A percentile compares a stretch with the other conserved stretches of the same genome.
phyloP scores from a whole-genome alignment of 805 yeast genomes.

The Monosporozyma servazzii region DNA sequence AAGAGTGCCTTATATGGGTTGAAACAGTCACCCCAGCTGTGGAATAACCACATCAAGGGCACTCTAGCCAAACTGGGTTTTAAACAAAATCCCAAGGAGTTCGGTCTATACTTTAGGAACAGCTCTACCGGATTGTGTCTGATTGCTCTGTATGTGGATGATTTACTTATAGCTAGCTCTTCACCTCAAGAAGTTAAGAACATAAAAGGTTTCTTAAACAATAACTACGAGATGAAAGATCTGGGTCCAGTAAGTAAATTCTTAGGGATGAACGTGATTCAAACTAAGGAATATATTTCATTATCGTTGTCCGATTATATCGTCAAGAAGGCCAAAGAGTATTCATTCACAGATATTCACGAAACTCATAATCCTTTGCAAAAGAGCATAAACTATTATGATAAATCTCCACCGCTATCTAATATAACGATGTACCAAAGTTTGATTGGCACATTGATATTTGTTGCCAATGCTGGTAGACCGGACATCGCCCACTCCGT shows the following conservation, averaged over 20 bases:
- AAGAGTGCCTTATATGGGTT: slow-evolving; percentile 10
- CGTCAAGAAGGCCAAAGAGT: not conserved
- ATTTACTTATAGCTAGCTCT: too few relatives aligned
- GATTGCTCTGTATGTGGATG: too few relatives aligned
- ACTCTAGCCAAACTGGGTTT: too few relatives aligned
- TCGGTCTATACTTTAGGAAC: too few relatives aligned
- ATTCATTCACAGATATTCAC: not conserved
- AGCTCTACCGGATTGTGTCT: too few relatives aligned
- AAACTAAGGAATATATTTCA: not conserved
- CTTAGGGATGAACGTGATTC: slow-evolving; percentile 6
- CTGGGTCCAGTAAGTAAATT: slow-evolving; percentile 4
- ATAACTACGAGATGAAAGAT: slow-evolving; percentile 3
- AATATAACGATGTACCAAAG: slow-evolving; percentile 3
- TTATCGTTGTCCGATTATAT: slow-evolving; percentile 2
- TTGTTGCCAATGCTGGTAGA: slow-evolving; percentile 8
- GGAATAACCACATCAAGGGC: too few relatives aligned
- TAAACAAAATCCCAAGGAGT: too few relatives aligned
- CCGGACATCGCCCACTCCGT: slow-evolving; percentile 9
- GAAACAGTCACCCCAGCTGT: slow-evolving; percentile 17
- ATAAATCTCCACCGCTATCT: not conserved
- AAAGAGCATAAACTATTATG: not conserved
- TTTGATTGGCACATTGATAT: slow-evolving; percentile 5
- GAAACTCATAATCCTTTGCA: not conserved
- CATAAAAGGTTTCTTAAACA: too few relatives aligned
- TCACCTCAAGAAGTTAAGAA: too few relatives aligned